Percentiles rank a stretch among this genome's conserved stretches.
phyloP scores from a whole-genome alignment of 1,284 basidiomycete species.

The Ganoderma lingzhi region DNA sequence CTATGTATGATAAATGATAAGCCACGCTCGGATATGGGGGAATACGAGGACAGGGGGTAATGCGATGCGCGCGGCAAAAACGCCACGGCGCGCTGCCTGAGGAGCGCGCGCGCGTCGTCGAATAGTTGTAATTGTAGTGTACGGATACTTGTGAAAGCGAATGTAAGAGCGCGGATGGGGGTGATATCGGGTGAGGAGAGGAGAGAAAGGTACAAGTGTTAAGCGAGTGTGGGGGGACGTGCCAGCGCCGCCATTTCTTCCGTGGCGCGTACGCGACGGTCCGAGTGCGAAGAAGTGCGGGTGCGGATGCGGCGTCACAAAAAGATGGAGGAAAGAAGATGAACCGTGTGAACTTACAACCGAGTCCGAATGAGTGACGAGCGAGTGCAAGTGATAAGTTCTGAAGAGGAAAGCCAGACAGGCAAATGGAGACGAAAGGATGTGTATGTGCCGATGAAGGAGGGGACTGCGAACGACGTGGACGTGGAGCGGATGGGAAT shows the following conservation, averaged over 20 bases:
- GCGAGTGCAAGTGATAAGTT: slow-evolving; percentile 33
- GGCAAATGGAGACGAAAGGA: slow-evolving; percentile 20
- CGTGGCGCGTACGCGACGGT: slow-evolving; percentile 15
- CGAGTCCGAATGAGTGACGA: slow-evolving; percentile 33
- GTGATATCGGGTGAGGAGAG: slow-evolving; percentile 13
- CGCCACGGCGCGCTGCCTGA: slow-evolving; percentile 30
- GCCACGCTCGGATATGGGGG: slow-evolving; percentile 23
- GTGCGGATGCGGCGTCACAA: slow-evolving; percentile 24
- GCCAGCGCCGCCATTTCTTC: slow-evolving; percentile 21
- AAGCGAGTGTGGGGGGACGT: slow-evolving; percentile 31
- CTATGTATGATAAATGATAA: slow-evolving; percentile 48
- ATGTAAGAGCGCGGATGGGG: slow-evolving; percentile 15
- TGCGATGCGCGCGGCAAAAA: slow-evolving; percentile 32
- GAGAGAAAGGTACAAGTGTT: slow-evolving; percentile 4
- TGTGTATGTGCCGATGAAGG: slow-evolving; percentile 17
- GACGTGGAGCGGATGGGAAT: slow-evolving; percentile 8
- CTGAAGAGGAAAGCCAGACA: slow-evolving; percentile 20
- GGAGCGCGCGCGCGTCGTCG: slow-evolving; percentile 25
- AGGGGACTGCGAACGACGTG: slow-evolving; percentile 8
- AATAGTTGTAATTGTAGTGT: slow-evolving; percentile 37
- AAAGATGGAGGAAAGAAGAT: slow-evolving; percentile 17
- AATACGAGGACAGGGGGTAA: slow-evolving; percentile 18
- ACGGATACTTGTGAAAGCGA: slow-evolving; percentile 26
- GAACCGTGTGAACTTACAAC: slow-evolving; percentile 19
- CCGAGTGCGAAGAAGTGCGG: slow-evolving; percentile 22